These are phyloP conservation scores for Cercospora nicotianae DNA, from an alignment of 2,329 filamentous ascomycete species.

Conservation along the genomic window DNA sequence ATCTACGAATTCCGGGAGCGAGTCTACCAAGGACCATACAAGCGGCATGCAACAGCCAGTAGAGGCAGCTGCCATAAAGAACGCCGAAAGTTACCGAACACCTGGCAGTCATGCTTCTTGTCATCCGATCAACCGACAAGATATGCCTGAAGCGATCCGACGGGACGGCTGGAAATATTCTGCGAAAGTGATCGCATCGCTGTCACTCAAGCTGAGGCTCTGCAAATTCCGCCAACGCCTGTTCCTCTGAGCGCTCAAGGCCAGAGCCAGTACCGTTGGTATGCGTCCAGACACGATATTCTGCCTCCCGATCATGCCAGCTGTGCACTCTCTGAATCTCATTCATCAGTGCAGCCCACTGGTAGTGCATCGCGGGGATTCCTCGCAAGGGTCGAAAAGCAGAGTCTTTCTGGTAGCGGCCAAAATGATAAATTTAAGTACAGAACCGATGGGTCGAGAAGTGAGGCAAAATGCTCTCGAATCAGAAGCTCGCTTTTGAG, in stretches of 20 bases:
- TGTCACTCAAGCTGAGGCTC: background rate
- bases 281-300: background rate
- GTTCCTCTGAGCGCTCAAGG: background rate
- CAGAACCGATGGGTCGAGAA: background rate
- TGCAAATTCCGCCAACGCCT: background rate
- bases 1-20: background rate
- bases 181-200: background rate
- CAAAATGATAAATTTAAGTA: background rate
- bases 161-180: background rate
- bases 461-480: background rate
- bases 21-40: background rate
- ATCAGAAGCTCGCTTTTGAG: background rate
- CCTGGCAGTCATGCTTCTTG: background rate
- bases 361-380: background rate
- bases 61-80: background rate
- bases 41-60: background rate
- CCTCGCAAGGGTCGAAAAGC: background rate
- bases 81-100: background rate
- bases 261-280: background rate
- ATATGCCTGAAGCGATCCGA: background rate
- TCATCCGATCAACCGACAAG: background rate
- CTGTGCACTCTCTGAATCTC: background rate
- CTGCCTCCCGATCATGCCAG: background rate
- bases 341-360: background rate
- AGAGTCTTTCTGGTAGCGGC: background rate